Base-by-base conservation (phyloP, 2,329 filamentous ascomycete species). In the Calonectria ilicicola region DNA sequence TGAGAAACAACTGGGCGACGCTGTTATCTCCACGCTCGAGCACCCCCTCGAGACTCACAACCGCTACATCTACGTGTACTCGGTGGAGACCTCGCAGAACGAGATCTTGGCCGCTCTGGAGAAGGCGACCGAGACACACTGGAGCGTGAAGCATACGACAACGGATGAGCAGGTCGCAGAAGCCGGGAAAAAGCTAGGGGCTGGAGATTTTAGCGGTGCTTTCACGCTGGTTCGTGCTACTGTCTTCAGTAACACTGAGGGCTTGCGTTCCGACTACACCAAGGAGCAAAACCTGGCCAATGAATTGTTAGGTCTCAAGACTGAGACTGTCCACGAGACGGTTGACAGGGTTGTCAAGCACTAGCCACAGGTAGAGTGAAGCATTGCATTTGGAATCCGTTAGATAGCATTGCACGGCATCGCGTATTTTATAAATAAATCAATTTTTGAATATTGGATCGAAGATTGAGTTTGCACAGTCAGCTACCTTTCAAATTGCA, bases 51-150 rank as follows among this genome's bases (percentile, higher is more conserved):
- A 85, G 63, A 90, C 89, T 0, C 86, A 83, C 72, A 92, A 92
- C 77, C 83, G 87, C 60, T 86, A 87, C 72, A 80, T 92, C 29
- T 89, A 86, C 72, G 78, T 91, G 14, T 86, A 87, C 14, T 88
- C 85, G 3, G 87, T 89, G 65, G 83, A 84, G 17, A 85, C 86
- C 0, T 87, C 86, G 0, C 88, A 91, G 80, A 87, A 86, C 3
- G 72, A 76, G 47, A 71, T 76, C 9, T 26, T 75, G 5, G 47
- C 69, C 21, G 64, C 72, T 15, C 65, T 79, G 12, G 75, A 77
- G 47, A 53, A 71, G 49, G 68, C 23, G 35, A 75, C 69, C 56
- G 73, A 53, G 7, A 26, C 5, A 19, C 51, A 74, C 23, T 76
- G 71, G 73, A 62, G 40, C 26, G 38, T 75, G 27, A 73, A 38